These are phyloP conservation scores for Pseudocercospora pini-densiflorae DNA, from an alignment of 2,329 filamentous ascomycete species.

Conservation along the genomic window DNA sequence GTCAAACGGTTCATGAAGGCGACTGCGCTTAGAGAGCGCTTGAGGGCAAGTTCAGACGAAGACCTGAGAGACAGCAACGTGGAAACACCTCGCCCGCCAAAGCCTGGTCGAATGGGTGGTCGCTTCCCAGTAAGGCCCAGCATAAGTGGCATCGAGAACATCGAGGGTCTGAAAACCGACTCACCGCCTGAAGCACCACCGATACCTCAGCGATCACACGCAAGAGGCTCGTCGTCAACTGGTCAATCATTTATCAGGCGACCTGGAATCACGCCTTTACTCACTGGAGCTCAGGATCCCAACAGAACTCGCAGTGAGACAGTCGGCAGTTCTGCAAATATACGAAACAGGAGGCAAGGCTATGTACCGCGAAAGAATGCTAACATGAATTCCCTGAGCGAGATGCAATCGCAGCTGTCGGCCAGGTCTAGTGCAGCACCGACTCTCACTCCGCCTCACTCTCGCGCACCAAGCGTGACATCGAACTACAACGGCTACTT, in stretches of 20 bases:
- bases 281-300: slow-evolving; percentile 69
- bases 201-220: slow-evolving; percentile 80
- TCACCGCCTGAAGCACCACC: slow-evolving; percentile 71
- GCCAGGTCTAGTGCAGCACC: slow-evolving; percentile 57
- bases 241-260: slow-evolving; percentile 52
- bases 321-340: slow-evolving; percentile 52
- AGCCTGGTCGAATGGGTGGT: slow-evolving; percentile 56
- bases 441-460: slow-evolving; percentile 38
- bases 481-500: slow-evolving; percentile 33
- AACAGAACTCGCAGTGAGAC: slow-evolving; percentile 68
- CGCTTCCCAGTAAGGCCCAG: slow-evolving; percentile 72
- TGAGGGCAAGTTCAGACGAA: slow-evolving; percentile 34
- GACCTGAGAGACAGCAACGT: slow-evolving; percentile 65
- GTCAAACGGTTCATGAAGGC: slow-evolving; percentile 63
- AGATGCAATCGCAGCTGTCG: slow-evolving; percentile 30
- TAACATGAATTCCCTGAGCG: slow-evolving; percentile 47
- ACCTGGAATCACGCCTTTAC: slow-evolving; percentile 72
- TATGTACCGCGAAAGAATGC: slow-evolving; percentile 59
- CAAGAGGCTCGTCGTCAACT: slow-evolving; percentile 56
- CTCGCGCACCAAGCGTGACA: slow-evolving; percentile 37
- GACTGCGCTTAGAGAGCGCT: slow-evolving; percentile 40
- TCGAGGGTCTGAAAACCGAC: slow-evolving; percentile 59
- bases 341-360: slow-evolving; percentile 64
- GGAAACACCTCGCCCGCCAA: slow-evolving; percentile 76
- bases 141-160: slow-evolving; percentile 64